Conservation (phyloP, 345 rosid genomes). For the Euphorbia peplus region DNA sequence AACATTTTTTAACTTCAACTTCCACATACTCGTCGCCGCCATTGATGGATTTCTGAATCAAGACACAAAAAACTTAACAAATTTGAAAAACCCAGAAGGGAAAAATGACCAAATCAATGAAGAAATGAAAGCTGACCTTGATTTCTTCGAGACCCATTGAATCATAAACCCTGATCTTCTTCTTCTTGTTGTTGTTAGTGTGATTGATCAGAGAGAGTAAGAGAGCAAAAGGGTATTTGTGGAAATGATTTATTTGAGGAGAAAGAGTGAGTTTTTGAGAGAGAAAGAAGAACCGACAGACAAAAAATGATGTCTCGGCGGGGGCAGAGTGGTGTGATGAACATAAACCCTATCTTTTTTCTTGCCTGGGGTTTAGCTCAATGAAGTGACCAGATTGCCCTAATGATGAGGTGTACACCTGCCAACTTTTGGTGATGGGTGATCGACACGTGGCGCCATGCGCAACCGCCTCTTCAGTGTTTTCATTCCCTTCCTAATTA, state of each 20-base stretch:
- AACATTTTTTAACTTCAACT: constrained; percentile 38
- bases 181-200: too few species aligned
- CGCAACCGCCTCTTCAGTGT: constrained; percentile 13
- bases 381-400: constrained; percentile 24
- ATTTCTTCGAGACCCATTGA: constrained; percentile 26
- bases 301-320: background rate
- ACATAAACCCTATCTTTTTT: constrained; percentile 26
- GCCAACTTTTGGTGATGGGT: constrained; percentile 34
- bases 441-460: constrained; percentile 39
- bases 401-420: constrained; percentile 27
- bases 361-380: background rate
- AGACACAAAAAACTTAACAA: background rate
- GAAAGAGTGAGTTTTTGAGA: background rate
- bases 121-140: constrained; percentile 7
- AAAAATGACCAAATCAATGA: too few species aligned
- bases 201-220: too few species aligned
- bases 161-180: constrained; percentile 12
- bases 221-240: background rate
- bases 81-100: background rate
- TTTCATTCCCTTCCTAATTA: background rate
- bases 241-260: background rate
- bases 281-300: constrained; percentile 1
- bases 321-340: constrained; percentile 3
- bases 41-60: constrained; percentile 21
- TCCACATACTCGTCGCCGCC: constrained; percentile 18